A percentile compares a stretch with the other conserved stretches of the same genome.
Conservation (phyloP, 2,329 filamentous ascomycete species). For the Aspergillus sp. region DNA sequence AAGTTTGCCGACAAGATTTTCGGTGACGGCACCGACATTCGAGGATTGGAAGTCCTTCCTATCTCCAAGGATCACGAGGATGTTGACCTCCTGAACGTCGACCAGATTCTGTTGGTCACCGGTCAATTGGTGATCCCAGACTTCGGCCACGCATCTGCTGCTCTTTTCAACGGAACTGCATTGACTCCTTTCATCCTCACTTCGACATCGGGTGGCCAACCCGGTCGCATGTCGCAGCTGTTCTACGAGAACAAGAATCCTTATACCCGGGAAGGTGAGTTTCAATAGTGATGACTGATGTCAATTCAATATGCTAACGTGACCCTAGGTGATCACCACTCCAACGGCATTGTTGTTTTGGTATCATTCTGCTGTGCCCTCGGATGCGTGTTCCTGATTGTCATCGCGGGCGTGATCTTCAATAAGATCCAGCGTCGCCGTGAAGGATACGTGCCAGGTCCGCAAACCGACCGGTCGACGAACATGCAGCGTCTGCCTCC, state of each 20-base stretch:
- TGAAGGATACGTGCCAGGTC: constrained; percentile 46
- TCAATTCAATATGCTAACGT: not conserved
- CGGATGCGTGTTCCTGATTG: constrained; percentile 48
- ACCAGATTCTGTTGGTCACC: constrained; percentile 77
- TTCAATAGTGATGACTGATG: not conserved
- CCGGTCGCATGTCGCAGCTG: constrained; percentile 74
- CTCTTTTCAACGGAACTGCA: constrained; percentile 77
- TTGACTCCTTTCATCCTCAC: constrained; percentile 80
- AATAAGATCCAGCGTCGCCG: constrained; percentile 47
- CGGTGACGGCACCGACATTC: constrained; percentile 64
- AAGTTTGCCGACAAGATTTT: constrained; percentile 63
- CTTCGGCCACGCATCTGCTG: constrained; percentile 81
- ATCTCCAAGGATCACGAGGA: constrained; percentile 65
- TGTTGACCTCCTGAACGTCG: constrained; percentile 61
- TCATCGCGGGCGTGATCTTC: constrained; percentile 45
- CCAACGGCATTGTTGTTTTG: constrained; percentile 45
- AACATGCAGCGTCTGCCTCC: constrained; percentile 47
- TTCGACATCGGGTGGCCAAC: constrained; percentile 60
- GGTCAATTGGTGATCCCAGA: constrained; percentile 72
- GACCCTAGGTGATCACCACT: constrained; percentile 34
- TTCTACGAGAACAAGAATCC: constrained; percentile 81
- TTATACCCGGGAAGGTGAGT: constrained; percentile 64
- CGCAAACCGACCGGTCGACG: constrained; percentile 45
- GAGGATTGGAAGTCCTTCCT: constrained; percentile 76
- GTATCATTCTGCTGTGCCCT: constrained; percentile 48